Evolutionary conservation across 208 protist genomes (phyloP), one percentile per base, ranked within the genome.

Genomic region (Wallacemonas collosoma): DNA sequence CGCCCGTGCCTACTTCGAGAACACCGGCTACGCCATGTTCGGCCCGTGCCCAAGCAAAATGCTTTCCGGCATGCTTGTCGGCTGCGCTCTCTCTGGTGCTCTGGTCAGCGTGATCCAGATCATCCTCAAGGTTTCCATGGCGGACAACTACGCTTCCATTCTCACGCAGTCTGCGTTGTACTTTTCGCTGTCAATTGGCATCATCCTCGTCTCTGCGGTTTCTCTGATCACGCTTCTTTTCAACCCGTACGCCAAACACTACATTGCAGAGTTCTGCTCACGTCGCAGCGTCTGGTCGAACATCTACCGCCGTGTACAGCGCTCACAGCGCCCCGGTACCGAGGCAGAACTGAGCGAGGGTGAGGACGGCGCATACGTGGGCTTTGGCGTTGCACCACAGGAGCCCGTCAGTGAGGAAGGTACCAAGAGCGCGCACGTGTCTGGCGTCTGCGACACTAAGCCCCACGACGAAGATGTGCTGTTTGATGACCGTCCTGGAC

Each of bases 21-120:
- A 93, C 65, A 94, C 87, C 14, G 86, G 91, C n/a, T 98, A 97
- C 75, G 93, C 91, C 35, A 65, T 98, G 17, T 94, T 94, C 54
- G 88, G 82, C 11, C 80, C 86, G 0, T 90, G 90, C 62, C 93
- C 93, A 12, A 60, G 72, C 9, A 89, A 87, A 50, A 91, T 87
- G 67, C 74, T 89, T 50, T 81, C 88, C 8, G 89, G 79, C 15
- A 83, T 95, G 68, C 81, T 98, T 44, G 65, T 86, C 48, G 94
- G 94, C 47, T 85, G 78, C 35, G 80, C 87, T 2, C 39, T 89
- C 60, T 89, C 77, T 7, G 90, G 93, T 17, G 79, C 76, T 14
- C 51, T 93, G 6, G 81, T 91, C 47, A 90, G 86, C 6, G n/a
- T 88, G 43, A 56, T 97, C 43, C 87, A 93, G 71, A 89, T 95